Evolutionary conservation across 2,329 filamentous ascomycete genomes (phyloP).

Genomic region (Calonectria hawksworthii): DNA sequence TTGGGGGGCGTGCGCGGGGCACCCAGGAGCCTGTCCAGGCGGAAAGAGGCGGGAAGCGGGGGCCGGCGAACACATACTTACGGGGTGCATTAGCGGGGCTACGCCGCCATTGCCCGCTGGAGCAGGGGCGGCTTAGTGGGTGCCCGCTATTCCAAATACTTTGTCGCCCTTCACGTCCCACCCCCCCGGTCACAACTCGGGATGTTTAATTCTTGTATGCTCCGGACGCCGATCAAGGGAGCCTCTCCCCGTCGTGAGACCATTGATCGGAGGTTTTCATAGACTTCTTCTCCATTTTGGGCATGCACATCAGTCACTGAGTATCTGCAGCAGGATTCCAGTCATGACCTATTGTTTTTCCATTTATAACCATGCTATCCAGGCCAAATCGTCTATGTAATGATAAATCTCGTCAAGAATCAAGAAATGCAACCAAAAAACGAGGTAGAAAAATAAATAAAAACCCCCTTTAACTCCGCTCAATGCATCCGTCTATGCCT

Average conservation of each 20-base stretch:
- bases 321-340: background rate
- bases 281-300: background rate
- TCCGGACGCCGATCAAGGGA: background rate
- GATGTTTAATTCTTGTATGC: background rate
- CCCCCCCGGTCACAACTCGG: background rate
- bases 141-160: slow-evolving; percentile 6
- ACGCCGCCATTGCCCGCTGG: background rate
- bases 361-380: background rate
- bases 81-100: slow-evolving; percentile 5
- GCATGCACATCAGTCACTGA: background rate
- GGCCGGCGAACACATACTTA: background rate
- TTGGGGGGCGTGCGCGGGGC: background rate
- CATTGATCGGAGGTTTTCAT: background rate
- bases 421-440: background rate
- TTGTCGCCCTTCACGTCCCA: background rate
- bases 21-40: background rate
- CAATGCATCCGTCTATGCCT: background rate
- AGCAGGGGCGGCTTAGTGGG: background rate
- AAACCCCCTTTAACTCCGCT: background rate
- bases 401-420: background rate
- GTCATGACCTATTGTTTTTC: background rate
- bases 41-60: background rate
- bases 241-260: background rate
- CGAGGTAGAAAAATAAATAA: background rate
- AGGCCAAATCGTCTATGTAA: background rate